Evolutionary conservation across 257 asterid species (phyloP), one percentile per base, ranked within the genome.

Genomic region (Solanum sejunctum): DNA sequence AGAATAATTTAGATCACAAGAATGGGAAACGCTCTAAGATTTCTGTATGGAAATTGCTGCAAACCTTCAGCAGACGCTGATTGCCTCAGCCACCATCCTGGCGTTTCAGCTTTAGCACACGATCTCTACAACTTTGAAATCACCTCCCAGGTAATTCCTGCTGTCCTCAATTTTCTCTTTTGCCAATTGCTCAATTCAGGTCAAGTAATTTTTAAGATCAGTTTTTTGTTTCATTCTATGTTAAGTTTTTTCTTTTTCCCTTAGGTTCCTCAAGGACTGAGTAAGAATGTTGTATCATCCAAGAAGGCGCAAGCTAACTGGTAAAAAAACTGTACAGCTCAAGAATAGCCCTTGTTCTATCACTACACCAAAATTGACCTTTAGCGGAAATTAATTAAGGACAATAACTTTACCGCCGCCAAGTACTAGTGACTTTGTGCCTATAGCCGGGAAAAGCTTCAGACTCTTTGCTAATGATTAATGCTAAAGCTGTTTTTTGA

Each of bases 301-400:
- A 92, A 86, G 89, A 96, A 94, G 89, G 96, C 99, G 81, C 99
- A 96, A 84, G 87, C 94, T 83, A 94, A 94, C 90, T 96, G 99
- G 98, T 96, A 92, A 86, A 21, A 58, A 86, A 21, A 71, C 45
- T 11, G 80, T 6, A 66, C 20, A 72, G 54, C 56, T 71, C 78
- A 21, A 61, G 47, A 82, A 45, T 82, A 75, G 63, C 10, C 26
- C 10, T 39, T 4, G 45, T 52, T 78, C 21, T 54, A 6, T 51
- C 3, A 28, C 32, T 28, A 28, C 36, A 32, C 36, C 3, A 32
- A 3, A 32, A 32, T 32, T 32, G 36, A 32, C 36, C 36, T 36
- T 36, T 4, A 36, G 41, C 6, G 41, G 41, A 36, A 4, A 36
- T 5, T 4, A 5, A 36, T 36, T 36, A 36, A 36, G 41, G 41